Conservation (phyloP, 352 stramenopile species). For the Globisporangium takayamanum region DNA sequence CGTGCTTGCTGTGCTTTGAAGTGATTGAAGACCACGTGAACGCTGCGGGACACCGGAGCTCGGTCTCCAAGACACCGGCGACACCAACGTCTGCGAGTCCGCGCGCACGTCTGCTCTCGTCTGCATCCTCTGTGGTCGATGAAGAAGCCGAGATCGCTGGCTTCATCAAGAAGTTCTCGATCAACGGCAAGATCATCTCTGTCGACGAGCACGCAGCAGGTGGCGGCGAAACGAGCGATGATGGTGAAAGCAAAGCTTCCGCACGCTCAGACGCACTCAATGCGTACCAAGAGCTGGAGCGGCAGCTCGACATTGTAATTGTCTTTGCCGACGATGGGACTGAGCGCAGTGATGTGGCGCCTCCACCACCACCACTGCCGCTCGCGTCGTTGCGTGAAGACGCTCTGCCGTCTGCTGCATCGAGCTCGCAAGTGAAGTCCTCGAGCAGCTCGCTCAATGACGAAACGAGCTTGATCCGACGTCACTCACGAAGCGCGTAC, state of each 20-base stretch:
- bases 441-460: conserved; percentile 13
- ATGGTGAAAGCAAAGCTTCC: not conserved
- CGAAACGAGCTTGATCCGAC: conserved; percentile 36
- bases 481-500: conserved; percentile 56
- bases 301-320: conserved; percentile 8
- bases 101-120: conserved; percentile 11
- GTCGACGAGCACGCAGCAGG: conserved; percentile 22
- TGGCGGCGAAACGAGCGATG: conserved; percentile 17
- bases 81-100: conserved; percentile 4
- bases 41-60: conserved; percentile 32
- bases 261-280: not conserved
- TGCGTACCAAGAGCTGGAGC: conserved; percentile 6
- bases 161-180: conserved; percentile 51
- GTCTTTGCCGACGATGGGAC: not conserved
- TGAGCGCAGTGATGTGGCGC: not conserved
- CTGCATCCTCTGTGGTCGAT: conserved; percentile 20
- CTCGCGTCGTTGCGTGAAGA: not conserved
- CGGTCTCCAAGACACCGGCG: conserved; percentile 4
- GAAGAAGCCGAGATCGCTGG: conserved; percentile 41
- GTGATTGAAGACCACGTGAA: conserved; percentile 75
- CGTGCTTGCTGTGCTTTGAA: conserved; percentile 72
- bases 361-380: not conserved
- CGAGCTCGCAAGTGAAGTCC: not conserved
- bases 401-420: conserved; percentile 1
- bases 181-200: conserved; percentile 56